A percentile compares a stretch with the other conserved stretches of the same genome.
Evolutionary conservation across 148 eudicot species (phyloP).

Genomic region (Amaranthus cruentus): DNA sequence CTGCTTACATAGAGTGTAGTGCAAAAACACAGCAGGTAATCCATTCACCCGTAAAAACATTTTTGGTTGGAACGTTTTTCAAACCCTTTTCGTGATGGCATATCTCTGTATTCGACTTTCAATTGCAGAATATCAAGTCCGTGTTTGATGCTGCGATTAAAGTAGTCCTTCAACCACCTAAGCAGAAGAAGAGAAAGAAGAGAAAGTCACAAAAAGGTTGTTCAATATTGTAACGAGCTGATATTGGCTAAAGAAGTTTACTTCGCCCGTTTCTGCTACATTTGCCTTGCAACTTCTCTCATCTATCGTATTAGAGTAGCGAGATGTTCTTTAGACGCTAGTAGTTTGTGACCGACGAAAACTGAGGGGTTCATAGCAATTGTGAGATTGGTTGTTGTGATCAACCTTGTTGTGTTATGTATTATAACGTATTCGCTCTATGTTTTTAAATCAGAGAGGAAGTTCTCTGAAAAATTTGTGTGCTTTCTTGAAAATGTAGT

Average conservation of each 20-base stretch:
- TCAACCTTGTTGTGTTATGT: constrained; percentile 21
- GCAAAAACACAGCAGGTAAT: constrained; percentile 86
- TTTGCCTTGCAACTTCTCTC: constrained; percentile 18
- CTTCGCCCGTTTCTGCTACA: constrained; percentile 12
- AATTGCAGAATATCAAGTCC: constrained; percentile 77
- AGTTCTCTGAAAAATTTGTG: constrained; percentile 12
- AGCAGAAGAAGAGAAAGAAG: constrained; percentile 84
- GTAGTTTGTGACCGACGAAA: constrained; percentile 17
- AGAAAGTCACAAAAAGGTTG: constrained; percentile 71
- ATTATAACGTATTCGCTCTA: not conserved
- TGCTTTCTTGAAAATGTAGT: constrained; percentile 16
- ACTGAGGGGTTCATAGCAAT: constrained; percentile 9
- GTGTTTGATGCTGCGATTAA: constrained; percentile 88
- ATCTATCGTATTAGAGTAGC: constrained; percentile 7
- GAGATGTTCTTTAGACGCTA: constrained; percentile 18
- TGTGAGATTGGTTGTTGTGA: not conserved
- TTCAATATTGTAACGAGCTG: constrained; percentile 48
- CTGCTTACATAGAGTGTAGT: constrained; percentile 77
- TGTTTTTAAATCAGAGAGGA: constrained; percentile 8
- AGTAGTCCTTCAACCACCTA: constrained; percentile 87
- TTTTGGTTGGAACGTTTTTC: not conserved
- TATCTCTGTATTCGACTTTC: not conserved
- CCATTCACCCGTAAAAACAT: not conserved
- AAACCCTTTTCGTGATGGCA: not conserved
- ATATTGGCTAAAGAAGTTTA: constrained; percentile 1